phyloP scores from a whole-genome alignment of 768 basidiomycete species.

The Boletus sp. region DNA sequence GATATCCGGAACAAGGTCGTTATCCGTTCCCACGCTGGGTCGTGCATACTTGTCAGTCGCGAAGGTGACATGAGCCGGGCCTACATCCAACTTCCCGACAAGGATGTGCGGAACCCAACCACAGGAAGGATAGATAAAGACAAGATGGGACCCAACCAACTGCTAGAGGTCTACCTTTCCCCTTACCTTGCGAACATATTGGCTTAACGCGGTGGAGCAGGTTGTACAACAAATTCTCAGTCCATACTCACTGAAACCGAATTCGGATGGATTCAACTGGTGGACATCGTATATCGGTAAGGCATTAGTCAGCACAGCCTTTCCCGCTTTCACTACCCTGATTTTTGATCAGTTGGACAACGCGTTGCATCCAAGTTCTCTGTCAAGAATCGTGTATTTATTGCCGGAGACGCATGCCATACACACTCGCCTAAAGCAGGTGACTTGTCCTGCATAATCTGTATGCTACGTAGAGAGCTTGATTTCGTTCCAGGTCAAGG shows the following conservation, averaged over 20 bases:
- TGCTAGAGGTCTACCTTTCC: constrained; percentile 34
- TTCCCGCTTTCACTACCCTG: neutral
- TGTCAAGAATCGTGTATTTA: constrained; percentile 46
- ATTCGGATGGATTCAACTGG: constrained; percentile 38
- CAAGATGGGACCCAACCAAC: constrained; percentile 35
- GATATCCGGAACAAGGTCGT: constrained; percentile 48
- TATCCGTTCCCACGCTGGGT: constrained; percentile 49
- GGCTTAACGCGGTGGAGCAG: constrained; percentile 14
- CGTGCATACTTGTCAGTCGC: constrained; percentile 52
- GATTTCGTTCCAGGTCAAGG: constrained; percentile 43
- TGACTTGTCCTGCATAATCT: constrained; percentile 4
- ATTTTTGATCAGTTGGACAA: constrained; percentile 43
- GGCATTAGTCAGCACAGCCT: neutral
- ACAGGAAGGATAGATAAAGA: constrained; percentile 43
- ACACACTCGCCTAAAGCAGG: constrained; percentile 45
- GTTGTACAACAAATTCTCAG: constrained; percentile 38
- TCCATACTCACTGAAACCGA: constrained; percentile 37
- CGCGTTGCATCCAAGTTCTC: constrained; percentile 51
- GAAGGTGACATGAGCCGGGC: constrained; percentile 45
- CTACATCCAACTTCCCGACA: constrained; percentile 49
- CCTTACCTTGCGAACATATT: neutral
- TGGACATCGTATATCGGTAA: constrained; percentile 51
- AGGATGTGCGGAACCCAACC: constrained; percentile 32
- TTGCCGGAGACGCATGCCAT: constrained; percentile 54
- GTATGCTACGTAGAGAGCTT: neutral